Conservation (phyloP, 2,329 filamentous ascomycete genomes). For the Botryotinia narcissicola region DNA sequence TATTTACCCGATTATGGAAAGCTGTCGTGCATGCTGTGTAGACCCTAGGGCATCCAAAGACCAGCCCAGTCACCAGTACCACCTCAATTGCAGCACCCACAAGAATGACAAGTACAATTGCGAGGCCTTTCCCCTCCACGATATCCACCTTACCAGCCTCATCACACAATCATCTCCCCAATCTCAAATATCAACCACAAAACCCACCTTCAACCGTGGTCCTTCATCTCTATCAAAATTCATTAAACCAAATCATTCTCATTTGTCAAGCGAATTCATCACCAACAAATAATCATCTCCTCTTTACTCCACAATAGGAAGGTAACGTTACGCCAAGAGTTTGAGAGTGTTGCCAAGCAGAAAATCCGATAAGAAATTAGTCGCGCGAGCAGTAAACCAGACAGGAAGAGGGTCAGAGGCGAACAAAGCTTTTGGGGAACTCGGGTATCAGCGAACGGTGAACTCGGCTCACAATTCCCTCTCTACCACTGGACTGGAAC, state of each 20-base stretch:
- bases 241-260: constrained; percentile 4
- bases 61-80: not conserved
- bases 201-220: not conserved
- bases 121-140: not conserved
- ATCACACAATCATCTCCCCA: constrained; percentile 7
- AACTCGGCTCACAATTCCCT: constrained; percentile 3
- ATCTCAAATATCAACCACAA: not conserved
- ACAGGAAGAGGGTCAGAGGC: not conserved
- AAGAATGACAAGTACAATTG: not conserved
- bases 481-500: constrained; percentile 1
- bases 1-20: constrained; percentile 4
- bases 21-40: not conserved
- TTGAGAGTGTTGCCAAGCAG: not conserved
- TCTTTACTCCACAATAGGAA: constrained; percentile 13
- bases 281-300: constrained; percentile 8
- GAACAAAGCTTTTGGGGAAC: not conserved
- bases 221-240: constrained; percentile 1
- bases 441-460: not conserved
- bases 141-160: constrained; percentile 1
- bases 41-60: not conserved
- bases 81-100: not conserved
- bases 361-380: constrained; percentile 1
- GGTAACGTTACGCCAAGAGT: constrained; percentile 10
- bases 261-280: constrained; percentile 14
- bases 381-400: not conserved